Base-by-base conservation (phyloP, 1,284 basidiomycete species). In the Moniliella sp. region DNA sequence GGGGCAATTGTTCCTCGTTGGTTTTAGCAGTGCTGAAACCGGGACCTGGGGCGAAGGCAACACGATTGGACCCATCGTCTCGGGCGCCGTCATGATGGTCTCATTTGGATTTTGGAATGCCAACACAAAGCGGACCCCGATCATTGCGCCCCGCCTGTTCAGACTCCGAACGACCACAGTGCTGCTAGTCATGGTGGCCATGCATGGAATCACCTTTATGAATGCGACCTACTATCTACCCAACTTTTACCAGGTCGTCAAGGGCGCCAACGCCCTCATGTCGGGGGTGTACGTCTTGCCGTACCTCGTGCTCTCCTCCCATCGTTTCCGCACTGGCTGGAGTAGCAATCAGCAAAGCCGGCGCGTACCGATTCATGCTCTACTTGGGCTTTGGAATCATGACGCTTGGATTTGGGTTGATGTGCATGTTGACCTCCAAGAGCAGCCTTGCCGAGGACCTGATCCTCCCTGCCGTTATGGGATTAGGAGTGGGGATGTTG, bases 281-380 rank as follows among this genome's bases (percentile, higher is more conserved):
- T 43, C 45, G 2, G 57, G 55, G 3, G 36, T 61, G 4, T 51
- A 54, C 34, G 44, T 46, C 11, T 32, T 60, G 4, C 47, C 57
- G 0, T 41, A 57, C 29, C 46, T 60, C 33, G 34, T 50, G 15
- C 30, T 41, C 2, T 46, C 46, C 34, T 53, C n/a, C 58, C 36
- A 27, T 57, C 15, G 21, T 35, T 5, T 42, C 43, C 15, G 43
- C 51, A 5, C 5, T 57, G 13, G 32, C 37, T 3, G 60, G 59
- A 18, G 29, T 45, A 12, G 14, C 44, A 4, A 35, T 35, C 35
- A 50, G 19, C 12, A 35, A 27, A n/a, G 44, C 28, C 18, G 53
- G 56, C 8, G 34, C 39, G 13, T 48, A 47, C 35, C n/a, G n/a
- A n/a, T n/a, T n/a, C n/a, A n/a, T n/a, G n/a, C n/a, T n/a, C n/a